A percentile compares a stretch with the other conserved stretches of the same genome.
phyloP scores from a whole-genome alignment of 352 stramenopile species.

The Pythium catenulatum region DNA sequence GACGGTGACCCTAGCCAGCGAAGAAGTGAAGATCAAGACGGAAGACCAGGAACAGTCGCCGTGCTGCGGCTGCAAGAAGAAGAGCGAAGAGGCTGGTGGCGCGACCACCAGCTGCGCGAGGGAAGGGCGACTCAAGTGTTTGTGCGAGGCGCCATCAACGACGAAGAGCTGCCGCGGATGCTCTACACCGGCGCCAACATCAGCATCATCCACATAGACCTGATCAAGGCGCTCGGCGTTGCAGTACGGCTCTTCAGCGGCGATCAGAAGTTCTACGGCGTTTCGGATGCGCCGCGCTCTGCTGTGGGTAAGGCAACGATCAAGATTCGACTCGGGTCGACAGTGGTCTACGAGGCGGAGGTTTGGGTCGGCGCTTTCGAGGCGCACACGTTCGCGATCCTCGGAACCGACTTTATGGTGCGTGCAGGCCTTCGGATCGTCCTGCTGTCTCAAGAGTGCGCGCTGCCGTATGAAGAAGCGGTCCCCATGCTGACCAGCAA shows the following conservation, averaged over 20 bases:
- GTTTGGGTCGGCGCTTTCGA: neutral
- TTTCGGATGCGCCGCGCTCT: neutral
- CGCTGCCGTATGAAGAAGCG: neutral
- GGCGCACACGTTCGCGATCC: neutral
- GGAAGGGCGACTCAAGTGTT: neutral
- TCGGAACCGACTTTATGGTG: constrained; percentile 29
- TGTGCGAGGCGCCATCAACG: constrained; percentile 6
- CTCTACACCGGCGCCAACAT: constrained; percentile 30
- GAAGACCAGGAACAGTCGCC: neutral
- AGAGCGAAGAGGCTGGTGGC: constrained; percentile 18
- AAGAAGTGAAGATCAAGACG: constrained; percentile 3
- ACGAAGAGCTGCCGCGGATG: neutral
- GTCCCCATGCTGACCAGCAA: neutral
- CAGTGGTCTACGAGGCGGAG: neutral
- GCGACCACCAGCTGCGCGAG: neutral
- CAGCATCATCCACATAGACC: constrained; percentile 3
- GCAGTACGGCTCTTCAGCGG: neutral
- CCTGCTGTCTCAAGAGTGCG: neutral
- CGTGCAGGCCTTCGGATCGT: neutral
- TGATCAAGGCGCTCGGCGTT: neutral
- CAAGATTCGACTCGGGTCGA: neutral
- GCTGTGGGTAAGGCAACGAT: neutral
- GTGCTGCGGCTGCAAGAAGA: neutral
- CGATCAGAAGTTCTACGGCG: neutral
- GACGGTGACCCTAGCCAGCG: too few relatives aligned